Percentiles rank a stretch among this genome's conserved stretches.
Evolutionary conservation across 1,139 yeast species (phyloP).

Genomic region (Candida neerlandica): DNA sequence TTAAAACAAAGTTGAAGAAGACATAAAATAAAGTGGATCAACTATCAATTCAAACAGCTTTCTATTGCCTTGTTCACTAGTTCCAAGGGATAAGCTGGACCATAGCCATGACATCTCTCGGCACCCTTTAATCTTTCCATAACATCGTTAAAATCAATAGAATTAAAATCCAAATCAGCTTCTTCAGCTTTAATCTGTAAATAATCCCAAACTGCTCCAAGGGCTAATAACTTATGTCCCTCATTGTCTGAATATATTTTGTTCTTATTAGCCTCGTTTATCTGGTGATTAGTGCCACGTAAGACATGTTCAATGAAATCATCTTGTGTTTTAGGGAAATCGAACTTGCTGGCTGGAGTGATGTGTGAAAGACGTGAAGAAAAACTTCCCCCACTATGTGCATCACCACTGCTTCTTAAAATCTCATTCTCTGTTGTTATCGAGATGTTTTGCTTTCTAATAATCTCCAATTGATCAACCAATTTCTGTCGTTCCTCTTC

Average conservation of each 20-base stretch:
- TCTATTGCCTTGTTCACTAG: slow-evolving; percentile 38
- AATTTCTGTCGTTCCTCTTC: slow-evolving; percentile 61
- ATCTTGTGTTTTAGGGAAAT: slow-evolving; percentile 39
- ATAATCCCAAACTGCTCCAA: slow-evolving; percentile 86
- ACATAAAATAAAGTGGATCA: background rate
- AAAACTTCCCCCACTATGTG: background rate
- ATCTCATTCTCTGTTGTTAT: slow-evolving; percentile 64
- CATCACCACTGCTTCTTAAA: slow-evolving; percentile 20
- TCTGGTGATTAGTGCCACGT: slow-evolving; percentile 24
- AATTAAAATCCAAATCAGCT: slow-evolving; percentile 44
- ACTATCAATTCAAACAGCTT: slow-evolving; percentile 9
- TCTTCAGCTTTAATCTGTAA: slow-evolving; percentile 51
- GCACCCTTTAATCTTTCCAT: slow-evolving; percentile 63
- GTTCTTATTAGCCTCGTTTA: slow-evolving; percentile 24
- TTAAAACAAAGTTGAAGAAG: background rate
- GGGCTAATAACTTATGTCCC: slow-evolving; percentile 56
- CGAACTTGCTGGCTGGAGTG: slow-evolving; percentile 21
- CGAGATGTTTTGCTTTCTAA: slow-evolving; percentile 55
- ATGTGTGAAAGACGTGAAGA: slow-evolving; percentile 1
- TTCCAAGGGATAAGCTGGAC: slow-evolving; percentile 71
- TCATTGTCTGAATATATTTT: slow-evolving; percentile 40
- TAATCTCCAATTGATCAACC: slow-evolving; percentile 52
- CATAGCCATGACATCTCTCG: slow-evolving; percentile 79
- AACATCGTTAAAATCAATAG: slow-evolving; percentile 58
- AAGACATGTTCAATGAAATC: slow-evolving; percentile 37